A percentile compares a stretch with the other conserved stretches of the same genome.
Evolutionary conservation across 208 protist species (phyloP).

Genomic region (Wallacemonas sp.): DNA sequence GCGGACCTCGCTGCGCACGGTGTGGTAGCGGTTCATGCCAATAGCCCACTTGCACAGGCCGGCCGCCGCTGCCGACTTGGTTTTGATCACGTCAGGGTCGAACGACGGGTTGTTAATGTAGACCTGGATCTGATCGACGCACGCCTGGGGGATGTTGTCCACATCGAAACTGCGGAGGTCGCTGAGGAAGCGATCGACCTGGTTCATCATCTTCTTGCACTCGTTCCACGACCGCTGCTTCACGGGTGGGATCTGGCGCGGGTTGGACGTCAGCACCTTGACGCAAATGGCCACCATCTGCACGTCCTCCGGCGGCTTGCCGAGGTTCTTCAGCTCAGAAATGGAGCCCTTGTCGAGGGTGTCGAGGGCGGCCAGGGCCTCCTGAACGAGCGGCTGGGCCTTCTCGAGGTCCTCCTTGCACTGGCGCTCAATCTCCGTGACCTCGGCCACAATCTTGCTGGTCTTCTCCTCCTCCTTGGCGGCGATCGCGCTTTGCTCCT

Average conservation of each 20-base stretch:
- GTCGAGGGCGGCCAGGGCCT: slow-evolving; percentile 96
- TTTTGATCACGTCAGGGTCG: slow-evolving; percentile 89
- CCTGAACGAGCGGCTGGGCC: slow-evolving; percentile 94
- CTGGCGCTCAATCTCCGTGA: slow-evolving; percentile 84
- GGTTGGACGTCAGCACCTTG: slow-evolving; percentile 93
- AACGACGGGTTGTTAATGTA: slow-evolving; percentile 94
- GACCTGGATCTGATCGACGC: slow-evolving; percentile 94
- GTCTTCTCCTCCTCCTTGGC: slow-evolving; percentile 96
- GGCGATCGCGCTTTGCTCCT: slow-evolving; percentile 94
- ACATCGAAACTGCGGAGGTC: slow-evolving; percentile 94
- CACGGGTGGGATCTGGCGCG: slow-evolving; percentile 81
- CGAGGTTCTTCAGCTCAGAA: slow-evolving; percentile 97
- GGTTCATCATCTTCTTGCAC: slow-evolving; percentile 98
- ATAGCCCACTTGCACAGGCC: slow-evolving; percentile 97
- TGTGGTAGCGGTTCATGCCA: slow-evolving; percentile 96
- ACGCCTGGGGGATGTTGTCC: slow-evolving; percentile 95
- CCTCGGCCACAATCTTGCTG: slow-evolving; percentile 94
- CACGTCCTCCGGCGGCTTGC: slow-evolving; percentile 95
- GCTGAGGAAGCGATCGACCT: slow-evolving; percentile 94
- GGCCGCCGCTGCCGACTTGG: slow-evolving; percentile 95
- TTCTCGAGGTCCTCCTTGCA: slow-evolving; percentile 90
- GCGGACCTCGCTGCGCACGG: slow-evolving; percentile 96
- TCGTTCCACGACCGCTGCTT: slow-evolving; percentile 95
- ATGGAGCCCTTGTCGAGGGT: slow-evolving; percentile 98
- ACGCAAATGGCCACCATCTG: slow-evolving; percentile 96